These are phyloP conservation scores for Irpex rosettiformis DNA, from an alignment of 1,284 basidiomycete genomes.

Conservation along the genomic window DNA sequence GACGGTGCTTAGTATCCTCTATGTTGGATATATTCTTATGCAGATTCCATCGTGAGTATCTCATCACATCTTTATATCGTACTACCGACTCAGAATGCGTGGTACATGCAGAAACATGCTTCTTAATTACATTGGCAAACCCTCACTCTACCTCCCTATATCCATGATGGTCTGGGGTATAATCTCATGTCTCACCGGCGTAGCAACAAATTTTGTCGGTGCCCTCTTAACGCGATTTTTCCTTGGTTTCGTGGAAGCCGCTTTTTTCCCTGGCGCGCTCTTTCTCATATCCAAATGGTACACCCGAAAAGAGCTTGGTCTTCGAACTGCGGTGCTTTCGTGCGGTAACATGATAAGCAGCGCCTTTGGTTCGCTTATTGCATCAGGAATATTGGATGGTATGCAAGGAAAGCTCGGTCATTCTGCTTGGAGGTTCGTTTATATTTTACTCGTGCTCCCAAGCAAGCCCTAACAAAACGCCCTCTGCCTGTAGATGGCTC, in stretches of 20 bases:
- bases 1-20: conserved; percentile 70
- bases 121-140: conserved; percentile 66
- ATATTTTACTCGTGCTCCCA: not conserved
- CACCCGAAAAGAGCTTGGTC: conserved; percentile 61
- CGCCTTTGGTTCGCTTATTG: conserved; percentile 81
- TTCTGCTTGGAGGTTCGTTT: conserved; percentile 65
- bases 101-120: conserved; percentile 58
- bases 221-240: conserved; percentile 74
- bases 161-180: conserved; percentile 75
- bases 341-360: conserved; percentile 77
- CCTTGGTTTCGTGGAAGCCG: conserved; percentile 66
- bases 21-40: conserved; percentile 78
- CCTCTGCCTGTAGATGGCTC: conserved; percentile 51
- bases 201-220: conserved; percentile 64
- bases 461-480: not conserved
- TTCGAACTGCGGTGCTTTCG: conserved; percentile 71
- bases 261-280: conserved; percentile 70
- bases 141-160: conserved; percentile 68
- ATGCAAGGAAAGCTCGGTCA: conserved; percentile 73
- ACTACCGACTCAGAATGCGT: not conserved
- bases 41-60: conserved; percentile 69
- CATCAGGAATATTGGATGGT: conserved; percentile 63
- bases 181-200: conserved; percentile 61
- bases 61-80: not conserved
- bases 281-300: conserved; percentile 75